phyloP scores from a whole-genome alignment of 441 rosid genomes.

The Sinapis alba region DNA sequence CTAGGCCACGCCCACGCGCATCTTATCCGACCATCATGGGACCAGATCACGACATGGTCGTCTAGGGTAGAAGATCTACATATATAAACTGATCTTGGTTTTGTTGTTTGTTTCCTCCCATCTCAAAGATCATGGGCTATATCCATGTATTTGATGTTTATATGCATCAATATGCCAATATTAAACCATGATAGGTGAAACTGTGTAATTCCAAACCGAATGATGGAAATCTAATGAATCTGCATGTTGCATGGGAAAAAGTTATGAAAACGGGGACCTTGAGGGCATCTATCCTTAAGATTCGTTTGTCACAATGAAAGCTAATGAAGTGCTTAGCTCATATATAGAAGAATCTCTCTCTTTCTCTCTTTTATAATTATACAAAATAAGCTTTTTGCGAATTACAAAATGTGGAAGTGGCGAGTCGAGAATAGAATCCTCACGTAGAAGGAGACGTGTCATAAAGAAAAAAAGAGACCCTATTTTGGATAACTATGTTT shows the following conservation, averaged over 20 bases:
- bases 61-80: neutral
- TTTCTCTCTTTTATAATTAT: slow-evolving; percentile 3
- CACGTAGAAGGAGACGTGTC: slow-evolving; percentile 24
- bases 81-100: neutral
- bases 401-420: slow-evolving; percentile 37
- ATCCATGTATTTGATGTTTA: neutral
- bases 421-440: slow-evolving; percentile 46
- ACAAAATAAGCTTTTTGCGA: slow-evolving; percentile 15
- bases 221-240: neutral
- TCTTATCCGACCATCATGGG: slow-evolving; percentile 1
- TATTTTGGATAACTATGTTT: slow-evolving; percentile 46
- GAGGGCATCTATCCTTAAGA: slow-evolving; percentile 22
- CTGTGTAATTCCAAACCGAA: neutral
- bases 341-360: slow-evolving; percentile 28
- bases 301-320: slow-evolving; percentile 30
- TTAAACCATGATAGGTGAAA: neutral
- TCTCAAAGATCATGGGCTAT: neutral
- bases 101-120: neutral
- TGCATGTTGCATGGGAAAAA: slow-evolving; percentile 17
- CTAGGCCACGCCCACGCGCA: slow-evolving; percentile 8
- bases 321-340: slow-evolving; percentile 32
- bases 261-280: slow-evolving; percentile 25
- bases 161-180: neutral
- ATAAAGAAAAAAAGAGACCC: slow-evolving; percentile 36
- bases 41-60: neutral